These are phyloP conservation scores for Trebouxiophyceae sp. DNA, from an alignment of 163 green algal genomes.

Conservation along the genomic window DNA sequence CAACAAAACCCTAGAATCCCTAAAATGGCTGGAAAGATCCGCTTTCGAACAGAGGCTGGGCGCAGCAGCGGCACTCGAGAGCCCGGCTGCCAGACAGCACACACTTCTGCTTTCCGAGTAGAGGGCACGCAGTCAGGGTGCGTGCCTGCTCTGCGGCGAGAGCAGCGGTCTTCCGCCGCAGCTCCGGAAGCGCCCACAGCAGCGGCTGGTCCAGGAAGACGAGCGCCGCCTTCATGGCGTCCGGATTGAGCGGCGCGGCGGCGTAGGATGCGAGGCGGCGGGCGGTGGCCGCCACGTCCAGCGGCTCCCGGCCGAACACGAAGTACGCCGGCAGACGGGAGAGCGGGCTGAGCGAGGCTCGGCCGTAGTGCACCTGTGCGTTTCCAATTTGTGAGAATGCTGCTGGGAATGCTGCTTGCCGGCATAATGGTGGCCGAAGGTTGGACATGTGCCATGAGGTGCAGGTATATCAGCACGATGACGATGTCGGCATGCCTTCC, in stretches of 20 bases:
- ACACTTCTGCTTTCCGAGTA: too few species aligned
- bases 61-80: too few species aligned
- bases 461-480: neutral
- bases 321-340: conserved; percentile 58
- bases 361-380: conserved; percentile 77
- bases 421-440: neutral
- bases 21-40: too few species aligned
- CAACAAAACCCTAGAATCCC: too few species aligned
- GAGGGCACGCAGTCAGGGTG: too few species aligned
- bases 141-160: too few species aligned
- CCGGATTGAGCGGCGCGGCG: neutral
- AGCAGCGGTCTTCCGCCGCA: neutral
- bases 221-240: conserved; percentile 19
- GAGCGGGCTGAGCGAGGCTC: conserved; percentile 59
- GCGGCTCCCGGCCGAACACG: conserved; percentile 54
- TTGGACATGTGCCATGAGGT: neutral
- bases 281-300: conserved; percentile 27
- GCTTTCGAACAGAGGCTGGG: too few species aligned
- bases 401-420: too few species aligned
- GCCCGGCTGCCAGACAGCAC: too few species aligned
- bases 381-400: too few species aligned
- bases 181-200: neutral
- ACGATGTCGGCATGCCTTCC: neutral
- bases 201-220: conserved; percentile 48
- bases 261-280: conserved; percentile 8